Conservation (phyloP, 1,284 basidiomycete genomes). For the Papiliotrema laurentii region DNA sequence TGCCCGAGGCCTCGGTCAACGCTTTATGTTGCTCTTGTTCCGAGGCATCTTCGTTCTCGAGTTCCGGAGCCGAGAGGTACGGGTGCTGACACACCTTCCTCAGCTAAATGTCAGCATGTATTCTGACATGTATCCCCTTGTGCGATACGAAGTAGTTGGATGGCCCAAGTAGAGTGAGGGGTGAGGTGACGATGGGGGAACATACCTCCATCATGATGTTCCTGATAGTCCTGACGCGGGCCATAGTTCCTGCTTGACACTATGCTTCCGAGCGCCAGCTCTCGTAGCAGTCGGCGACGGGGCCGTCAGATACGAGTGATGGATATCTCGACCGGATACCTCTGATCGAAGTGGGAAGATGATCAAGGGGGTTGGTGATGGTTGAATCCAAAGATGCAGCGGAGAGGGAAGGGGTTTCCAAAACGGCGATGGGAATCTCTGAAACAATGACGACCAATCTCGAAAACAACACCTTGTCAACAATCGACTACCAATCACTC, state of each 20-base stretch:
- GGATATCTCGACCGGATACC: too few species aligned
- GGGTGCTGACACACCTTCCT: slow-evolving; percentile 67
- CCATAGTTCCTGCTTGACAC: slow-evolving; percentile 16
- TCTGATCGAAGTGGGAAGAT: too few species aligned
- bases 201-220: slow-evolving; percentile 46
- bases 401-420: too few species aligned
- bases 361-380: too few species aligned
- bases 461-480: too few species aligned
- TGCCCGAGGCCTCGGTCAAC: slow-evolving; percentile 78
- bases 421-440: too few species aligned
- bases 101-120: slow-evolving; percentile 20
- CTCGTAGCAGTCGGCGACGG: too few species aligned
- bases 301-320: too few species aligned
- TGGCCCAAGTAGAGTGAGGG: not conserved
- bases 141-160: not conserved
- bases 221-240: slow-evolving; percentile 20
- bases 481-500: too few species aligned
- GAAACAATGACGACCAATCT: too few species aligned
- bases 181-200: not conserved
- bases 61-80: slow-evolving; percentile 74
- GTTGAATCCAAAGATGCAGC: too few species aligned
- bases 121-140: not conserved
- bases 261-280: too few species aligned
- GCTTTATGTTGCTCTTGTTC: slow-evolving; percentile 66
- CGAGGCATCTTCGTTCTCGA: slow-evolving; percentile 68